Conservation (phyloP, 2,329 filamentous ascomycete genomes). For the Cladosporium austrohemisphaericum region DNA sequence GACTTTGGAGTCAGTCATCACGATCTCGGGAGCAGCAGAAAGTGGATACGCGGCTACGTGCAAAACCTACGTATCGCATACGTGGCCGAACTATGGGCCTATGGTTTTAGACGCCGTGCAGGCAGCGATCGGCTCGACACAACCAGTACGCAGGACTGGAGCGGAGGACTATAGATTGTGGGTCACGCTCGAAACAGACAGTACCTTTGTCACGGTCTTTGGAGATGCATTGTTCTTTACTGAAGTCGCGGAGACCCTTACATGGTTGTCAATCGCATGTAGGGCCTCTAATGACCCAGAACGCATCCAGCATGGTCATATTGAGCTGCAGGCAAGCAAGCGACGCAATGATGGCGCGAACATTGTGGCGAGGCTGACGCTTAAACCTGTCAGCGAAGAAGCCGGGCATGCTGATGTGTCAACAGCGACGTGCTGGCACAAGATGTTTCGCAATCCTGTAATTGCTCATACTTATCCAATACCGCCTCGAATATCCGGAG, state of each 20-base stretch:
- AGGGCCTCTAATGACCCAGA: background rate
- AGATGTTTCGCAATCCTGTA: background rate
- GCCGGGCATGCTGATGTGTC: background rate
- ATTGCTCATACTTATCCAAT: background rate
- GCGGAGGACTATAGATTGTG: background rate
- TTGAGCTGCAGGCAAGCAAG: background rate
- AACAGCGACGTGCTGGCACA: background rate
- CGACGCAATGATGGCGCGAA: no score
- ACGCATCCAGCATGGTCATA: background rate
- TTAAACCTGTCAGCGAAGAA: background rate
- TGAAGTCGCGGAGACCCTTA: background rate
- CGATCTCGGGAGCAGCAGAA: background rate
- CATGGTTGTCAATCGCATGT: background rate
- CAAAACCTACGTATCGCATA: background rate
- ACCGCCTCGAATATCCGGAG: background rate
- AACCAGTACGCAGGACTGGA: no score
- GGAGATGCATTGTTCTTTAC: background rate
- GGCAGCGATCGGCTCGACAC: background rate
- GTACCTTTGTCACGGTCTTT: background rate
- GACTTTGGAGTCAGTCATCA: background rate
- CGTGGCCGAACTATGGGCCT: background rate
- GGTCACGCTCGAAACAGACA: background rate
- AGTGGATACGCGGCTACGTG: background rate
- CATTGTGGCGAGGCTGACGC: background rate
- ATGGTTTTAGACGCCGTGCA: background rate